Evolutionary conservation across 768 basidiomycete genomes (phyloP).

Genomic region (Pleurotus pulmonarius): DNA sequence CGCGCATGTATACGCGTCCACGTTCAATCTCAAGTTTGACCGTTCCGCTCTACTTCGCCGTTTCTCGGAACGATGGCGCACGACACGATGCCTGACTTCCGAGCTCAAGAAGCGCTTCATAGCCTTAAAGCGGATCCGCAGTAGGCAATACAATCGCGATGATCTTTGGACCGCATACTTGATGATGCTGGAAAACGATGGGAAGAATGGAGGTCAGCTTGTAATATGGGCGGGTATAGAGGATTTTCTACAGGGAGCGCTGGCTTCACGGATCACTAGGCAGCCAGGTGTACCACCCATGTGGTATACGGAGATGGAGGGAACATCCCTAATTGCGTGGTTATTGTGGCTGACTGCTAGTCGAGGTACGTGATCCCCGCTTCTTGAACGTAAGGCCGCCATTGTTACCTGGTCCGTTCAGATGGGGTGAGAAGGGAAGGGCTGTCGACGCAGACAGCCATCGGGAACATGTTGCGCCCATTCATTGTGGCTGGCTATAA

Average conservation of each 20-base stretch:
- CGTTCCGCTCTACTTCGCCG: slow-evolving; percentile 33
- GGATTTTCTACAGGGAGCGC: background rate
- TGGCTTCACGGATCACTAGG: slow-evolving; percentile 17
- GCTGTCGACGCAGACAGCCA: slow-evolving; percentile 17
- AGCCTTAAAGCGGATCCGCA: slow-evolving; percentile 38
- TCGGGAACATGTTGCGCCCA: slow-evolving; percentile 30
- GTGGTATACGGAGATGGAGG: slow-evolving; percentile 28
- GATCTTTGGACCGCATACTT: slow-evolving; percentile 54
- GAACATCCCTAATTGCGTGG: slow-evolving; percentile 39
- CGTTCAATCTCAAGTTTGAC: slow-evolving; percentile 46
- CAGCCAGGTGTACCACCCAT: slow-evolving; percentile 1
- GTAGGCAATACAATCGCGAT: slow-evolving; percentile 18
- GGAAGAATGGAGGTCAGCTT: slow-evolving; percentile 40
- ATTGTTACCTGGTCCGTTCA: slow-evolving; percentile 13
- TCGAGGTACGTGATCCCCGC: slow-evolving; percentile 25
- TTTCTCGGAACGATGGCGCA: slow-evolving; percentile 31
- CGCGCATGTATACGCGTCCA: slow-evolving; percentile 34
- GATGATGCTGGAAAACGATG: slow-evolving; percentile 51
- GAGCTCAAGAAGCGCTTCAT: slow-evolving; percentile 42
- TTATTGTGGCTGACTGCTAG: slow-evolving; percentile 43
- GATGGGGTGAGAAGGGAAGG: slow-evolving; percentile 29
- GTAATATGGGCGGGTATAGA: slow-evolving; percentile 30
- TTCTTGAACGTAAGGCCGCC: background rate
- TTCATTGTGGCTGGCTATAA: slow-evolving; percentile 38
- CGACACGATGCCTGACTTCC: slow-evolving; percentile 29